A percentile compares a stretch with the other conserved stretches of the same genome.
phyloP scores from a whole-genome alignment of 805 yeast species.

The Wickerhamiella slavikovae region DNA sequence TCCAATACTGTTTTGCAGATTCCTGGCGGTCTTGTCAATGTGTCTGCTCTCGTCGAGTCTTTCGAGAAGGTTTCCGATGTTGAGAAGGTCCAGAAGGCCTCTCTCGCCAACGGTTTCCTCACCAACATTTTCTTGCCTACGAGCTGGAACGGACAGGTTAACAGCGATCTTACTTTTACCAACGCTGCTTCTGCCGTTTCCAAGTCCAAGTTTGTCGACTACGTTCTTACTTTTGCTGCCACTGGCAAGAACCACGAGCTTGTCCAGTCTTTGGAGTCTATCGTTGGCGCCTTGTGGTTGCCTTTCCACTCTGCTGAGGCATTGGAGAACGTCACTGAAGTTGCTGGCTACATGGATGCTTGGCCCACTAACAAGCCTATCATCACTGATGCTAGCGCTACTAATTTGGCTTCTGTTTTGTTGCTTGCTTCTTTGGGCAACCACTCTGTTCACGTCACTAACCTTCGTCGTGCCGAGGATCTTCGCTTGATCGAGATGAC shows the following conservation, averaged over 20 bases:
- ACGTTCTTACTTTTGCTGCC: conserved; percentile 65
- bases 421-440: conserved; percentile 73
- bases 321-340: conserved; percentile 46
- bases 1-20: conserved; percentile 63
- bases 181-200: conserved; percentile 38
- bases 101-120: conserved; percentile 76
- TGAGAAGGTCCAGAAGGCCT: conserved; percentile 36
- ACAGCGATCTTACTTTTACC: conserved; percentile 43
- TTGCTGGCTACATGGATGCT: conserved; percentile 54
- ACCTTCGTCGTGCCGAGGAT: conserved; percentile 64
- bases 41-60: conserved; percentile 60
- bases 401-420: conserved; percentile 81
- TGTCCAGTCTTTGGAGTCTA: conserved; percentile 37
- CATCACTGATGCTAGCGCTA: conserved; percentile 77
- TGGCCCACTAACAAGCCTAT: conserved; percentile 80
- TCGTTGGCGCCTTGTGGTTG: conserved; percentile 62
- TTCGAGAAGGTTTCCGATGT: conserved; percentile 38
- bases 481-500: conserved; percentile 68
- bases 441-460: conserved; percentile 74
- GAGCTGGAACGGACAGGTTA: conserved; percentile 32
- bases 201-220: conserved; percentile 52
- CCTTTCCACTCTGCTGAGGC: conserved; percentile 42
- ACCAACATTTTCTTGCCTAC: conserved; percentile 64
- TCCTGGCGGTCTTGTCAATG: conserved; percentile 65
- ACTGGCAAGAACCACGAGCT: conserved; percentile 44